Percentiles rank a stretch among this genome's conserved stretches.
Conservation (phyloP, 1,284 basidiomycete genomes). For the Tylopilus sp. region DNA sequence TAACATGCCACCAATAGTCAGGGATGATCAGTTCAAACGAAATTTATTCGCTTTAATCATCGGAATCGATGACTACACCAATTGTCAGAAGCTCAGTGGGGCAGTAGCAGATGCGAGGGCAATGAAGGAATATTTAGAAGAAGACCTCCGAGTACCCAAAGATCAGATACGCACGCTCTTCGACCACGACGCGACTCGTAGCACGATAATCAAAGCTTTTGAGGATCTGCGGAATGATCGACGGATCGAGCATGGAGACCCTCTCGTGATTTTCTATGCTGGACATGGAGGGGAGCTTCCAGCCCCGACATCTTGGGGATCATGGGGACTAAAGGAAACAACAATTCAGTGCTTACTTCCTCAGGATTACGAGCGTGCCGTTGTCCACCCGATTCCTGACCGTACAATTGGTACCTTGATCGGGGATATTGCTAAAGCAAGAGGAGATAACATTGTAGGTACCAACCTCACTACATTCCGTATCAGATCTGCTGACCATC, state of each 20-base stretch:
- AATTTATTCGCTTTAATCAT: slow-evolving; percentile 63
- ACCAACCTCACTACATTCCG: too few relatives aligned
- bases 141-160: slow-evolving; percentile 62
- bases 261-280: slow-evolving; percentile 72
- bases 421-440: slow-evolving; percentile 56
- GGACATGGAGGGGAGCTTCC: slow-evolving; percentile 67
- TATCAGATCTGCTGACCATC: neutral
- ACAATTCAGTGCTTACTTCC: slow-evolving; percentile 66
- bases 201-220: slow-evolving; percentile 63
- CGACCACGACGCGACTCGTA: slow-evolving; percentile 64
- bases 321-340: slow-evolving; percentile 34
- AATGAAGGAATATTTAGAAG: slow-evolving; percentile 61
- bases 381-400: slow-evolving; percentile 57
- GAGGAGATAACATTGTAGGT: slow-evolving; percentile 67
- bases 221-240: slow-evolving; percentile 63
- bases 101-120: slow-evolving; percentile 67
- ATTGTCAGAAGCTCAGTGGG: slow-evolving; percentile 64
- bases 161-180: slow-evolving; percentile 64
- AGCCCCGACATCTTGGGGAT: slow-evolving; percentile 55
- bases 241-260: slow-evolving; percentile 64
- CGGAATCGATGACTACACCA: slow-evolving; percentile 68
- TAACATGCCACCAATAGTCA: neutral
- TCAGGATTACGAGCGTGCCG: slow-evolving; percentile 61
- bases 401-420: slow-evolving; percentile 67
- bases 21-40: neutral